These are phyloP conservation scores for Xylaria sp. DNA, from an alignment of 495 filamentous ascomycete species.

Conservation along the genomic window DNA sequence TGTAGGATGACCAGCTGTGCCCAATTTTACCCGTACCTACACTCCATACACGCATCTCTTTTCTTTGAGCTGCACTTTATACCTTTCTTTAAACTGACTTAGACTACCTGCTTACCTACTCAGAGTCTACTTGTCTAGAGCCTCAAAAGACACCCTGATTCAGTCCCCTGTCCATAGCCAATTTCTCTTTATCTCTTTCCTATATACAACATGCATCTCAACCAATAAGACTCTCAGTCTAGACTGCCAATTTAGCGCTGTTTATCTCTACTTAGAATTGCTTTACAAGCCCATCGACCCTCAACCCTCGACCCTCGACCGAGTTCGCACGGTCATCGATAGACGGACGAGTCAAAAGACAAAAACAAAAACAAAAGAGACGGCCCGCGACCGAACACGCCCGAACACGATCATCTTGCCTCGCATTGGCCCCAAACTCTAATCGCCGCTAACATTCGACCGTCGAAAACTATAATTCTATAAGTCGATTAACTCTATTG, in stretches of 20 bases:
- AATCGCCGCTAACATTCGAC: slow-evolving; percentile 7
- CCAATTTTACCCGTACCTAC: slow-evolving; percentile 17
- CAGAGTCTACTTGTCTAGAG: not conserved
- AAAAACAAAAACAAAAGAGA: not conserved
- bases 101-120: not conserved
- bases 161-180: not conserved
- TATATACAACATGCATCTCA: not conserved
- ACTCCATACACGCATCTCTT: not conserved
- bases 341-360: not conserved
- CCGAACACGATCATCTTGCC: not conserved
- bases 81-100: too few relatives aligned
- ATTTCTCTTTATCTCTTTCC: not conserved
- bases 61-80: not conserved
- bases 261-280: not conserved
- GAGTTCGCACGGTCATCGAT: not conserved
- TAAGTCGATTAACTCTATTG: too few relatives aligned
- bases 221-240: not conserved
- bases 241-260: not conserved
- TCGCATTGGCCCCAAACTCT: slow-evolving; percentile 18
- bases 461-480: too few relatives aligned
- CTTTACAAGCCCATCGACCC: not conserved
- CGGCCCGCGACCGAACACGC: too few relatives aligned
- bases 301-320: not conserved
- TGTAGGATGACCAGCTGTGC: not conserved
- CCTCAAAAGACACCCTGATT: not conserved